These are phyloP conservation scores for Cercospora brassicicola DNA, from an alignment of 2,329 filamentous ascomycete species.

Conservation along the genomic window DNA sequence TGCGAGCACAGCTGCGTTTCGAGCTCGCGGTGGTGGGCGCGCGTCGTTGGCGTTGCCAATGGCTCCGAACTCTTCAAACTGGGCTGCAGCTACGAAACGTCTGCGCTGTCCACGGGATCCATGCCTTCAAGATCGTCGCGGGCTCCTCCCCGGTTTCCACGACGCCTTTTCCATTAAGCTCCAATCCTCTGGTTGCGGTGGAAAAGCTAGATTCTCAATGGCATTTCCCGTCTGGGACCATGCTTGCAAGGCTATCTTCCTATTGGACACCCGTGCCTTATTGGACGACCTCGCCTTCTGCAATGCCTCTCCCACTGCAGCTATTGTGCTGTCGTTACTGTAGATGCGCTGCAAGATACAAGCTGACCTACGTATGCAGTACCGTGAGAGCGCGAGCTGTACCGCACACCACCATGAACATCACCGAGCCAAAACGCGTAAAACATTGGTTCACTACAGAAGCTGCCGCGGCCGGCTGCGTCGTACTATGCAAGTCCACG, in stretches of 20 bases:
- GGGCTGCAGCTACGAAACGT: neutral
- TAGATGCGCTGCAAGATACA: neutral
- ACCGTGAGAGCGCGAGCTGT: neutral
- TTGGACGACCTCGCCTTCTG: conserved; percentile 4
- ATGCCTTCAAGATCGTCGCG: neutral
- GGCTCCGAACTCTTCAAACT: neutral
- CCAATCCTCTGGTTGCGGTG: neutral
- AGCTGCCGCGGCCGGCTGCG: conserved; percentile 3
- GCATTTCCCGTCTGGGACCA: neutral
- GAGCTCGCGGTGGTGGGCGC: neutral
- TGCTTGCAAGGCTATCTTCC: neutral
- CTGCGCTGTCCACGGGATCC: neutral
- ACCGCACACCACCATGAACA: neutral
- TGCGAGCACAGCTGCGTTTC: neutral
- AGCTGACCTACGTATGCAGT: neutral
- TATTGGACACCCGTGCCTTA: neutral
- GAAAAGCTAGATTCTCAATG: neutral
- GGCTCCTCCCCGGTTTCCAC: neutral
- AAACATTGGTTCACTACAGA: conserved; percentile 4
- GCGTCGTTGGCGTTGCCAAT: neutral
- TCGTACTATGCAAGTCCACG: conserved; percentile 1
- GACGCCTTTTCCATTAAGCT: neutral
- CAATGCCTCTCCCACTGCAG: neutral
- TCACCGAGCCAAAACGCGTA: neutral
- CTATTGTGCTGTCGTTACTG: neutral